These are phyloP conservation scores for Jaenimonas drosophilae DNA, from an alignment of 208 protist genomes.

Conservation along the genomic window DNA sequence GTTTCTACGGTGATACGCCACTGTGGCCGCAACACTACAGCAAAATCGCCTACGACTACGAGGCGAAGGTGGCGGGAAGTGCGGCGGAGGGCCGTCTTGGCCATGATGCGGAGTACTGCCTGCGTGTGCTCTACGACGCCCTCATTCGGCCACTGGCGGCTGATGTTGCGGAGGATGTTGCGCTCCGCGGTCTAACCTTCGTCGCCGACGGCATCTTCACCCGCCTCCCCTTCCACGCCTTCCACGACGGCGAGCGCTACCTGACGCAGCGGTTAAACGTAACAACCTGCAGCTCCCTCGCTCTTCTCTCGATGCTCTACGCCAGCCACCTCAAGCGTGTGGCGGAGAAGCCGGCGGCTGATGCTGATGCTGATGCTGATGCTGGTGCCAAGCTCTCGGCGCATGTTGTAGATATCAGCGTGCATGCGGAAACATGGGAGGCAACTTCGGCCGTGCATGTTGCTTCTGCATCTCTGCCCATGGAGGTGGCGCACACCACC, in stretches of 20 bases:
- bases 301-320: conserved; percentile 27
- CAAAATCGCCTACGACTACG: conserved; percentile 27
- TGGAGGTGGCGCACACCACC: background rate
- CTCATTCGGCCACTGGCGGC: conserved; percentile 25
- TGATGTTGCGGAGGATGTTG: background rate
- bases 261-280: conserved; percentile 20
- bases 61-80: background rate
- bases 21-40: conserved; percentile 52
- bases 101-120: conserved; percentile 18
- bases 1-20: conserved; percentile 50
- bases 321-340: conserved; percentile 4
- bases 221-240: conserved; percentile 38
- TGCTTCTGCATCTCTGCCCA: background rate
- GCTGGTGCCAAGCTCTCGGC: no score
- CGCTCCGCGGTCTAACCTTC: conserved; percentile 17
- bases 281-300: conserved; percentile 29
- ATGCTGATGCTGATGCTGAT: no score
- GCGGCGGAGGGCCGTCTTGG: conserved; percentile 1
- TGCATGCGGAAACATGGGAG: no score
- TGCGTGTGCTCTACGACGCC: conserved; percentile 21
- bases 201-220: conserved; percentile 42
- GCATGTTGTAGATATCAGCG: no score
- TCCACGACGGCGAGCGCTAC: conserved; percentile 23
- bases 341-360: no score
- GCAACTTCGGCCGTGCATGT: no score